Base-by-base conservation (phyloP, 106 monocot genomes). In the Chionographis japonica region DNA sequence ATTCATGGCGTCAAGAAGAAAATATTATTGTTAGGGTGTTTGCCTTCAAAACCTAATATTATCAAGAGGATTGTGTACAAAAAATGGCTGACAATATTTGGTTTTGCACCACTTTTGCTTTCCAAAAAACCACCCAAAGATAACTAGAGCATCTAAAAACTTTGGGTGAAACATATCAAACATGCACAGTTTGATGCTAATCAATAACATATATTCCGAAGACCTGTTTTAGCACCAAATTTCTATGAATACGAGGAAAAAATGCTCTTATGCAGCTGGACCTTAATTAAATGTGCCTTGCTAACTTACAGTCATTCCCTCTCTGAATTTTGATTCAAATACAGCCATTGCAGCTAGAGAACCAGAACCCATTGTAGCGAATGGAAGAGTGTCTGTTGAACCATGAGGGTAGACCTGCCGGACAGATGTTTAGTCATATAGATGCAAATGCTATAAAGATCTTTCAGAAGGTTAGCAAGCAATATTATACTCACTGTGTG, bases 361-460 rank as follows among this genome's bases (percentile, higher is more conserved):
- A 35, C 98, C 98, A 61, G 98, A 99, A 71, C 98, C 98, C 98
- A 99, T 99, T 12, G 98, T 99, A 35, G 98, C 98, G 74, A 83
- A 99, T 54, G 98, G 98, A 37, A 99, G 98, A n/a, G 98, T 99
- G 70, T 99, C 98, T 67, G 93, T 93, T 41, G 98, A 99, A 37
- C 98, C 98, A 81, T 99, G 98, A 38, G 98, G 98, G 62, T 93
- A 99, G 52, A 99, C 83, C 98, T 99, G 72, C 51, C 81, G 52
- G 52, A 49, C 41, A 65, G 12, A 42, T 19, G 35, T 61, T 12
- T 37, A 70, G 38, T 54, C 46, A 66, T 61, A 75, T 6, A 40
- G 6, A 1, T 36, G 37, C 16, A 49, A 14, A 40, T 2, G 18
- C 53, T 54, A 16, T 43, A 71, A 73, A 27, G 27, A 27, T 27